Evolutionary conservation across 2,329 filamentous ascomycete genomes (phyloP).

Genomic region (Alternaria ethzedia): DNA sequence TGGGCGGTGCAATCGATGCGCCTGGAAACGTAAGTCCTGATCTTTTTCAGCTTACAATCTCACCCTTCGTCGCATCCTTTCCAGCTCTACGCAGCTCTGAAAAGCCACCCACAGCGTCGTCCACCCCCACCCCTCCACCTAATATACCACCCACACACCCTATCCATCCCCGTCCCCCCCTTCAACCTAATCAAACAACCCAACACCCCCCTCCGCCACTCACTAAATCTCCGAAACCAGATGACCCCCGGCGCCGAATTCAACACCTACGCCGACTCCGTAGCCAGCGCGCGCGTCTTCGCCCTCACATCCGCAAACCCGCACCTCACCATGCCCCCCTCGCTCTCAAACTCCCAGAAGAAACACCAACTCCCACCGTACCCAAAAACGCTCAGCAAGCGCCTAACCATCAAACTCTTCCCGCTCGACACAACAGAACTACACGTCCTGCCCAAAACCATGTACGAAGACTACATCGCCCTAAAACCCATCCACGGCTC

Average conservation of each 20-base stretch:
- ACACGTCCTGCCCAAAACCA: constrained; percentile 51
- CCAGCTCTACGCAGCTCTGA: constrained; percentile 20
- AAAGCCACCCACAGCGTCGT: neutral
- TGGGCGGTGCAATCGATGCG: constrained; percentile 85
- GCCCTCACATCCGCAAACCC: constrained; percentile 65
- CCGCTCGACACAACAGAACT: constrained; percentile 56
- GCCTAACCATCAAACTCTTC: constrained; percentile 56
- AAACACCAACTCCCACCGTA: constrained; percentile 46
- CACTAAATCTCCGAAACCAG: constrained; percentile 49
- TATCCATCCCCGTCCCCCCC: constrained; percentile 36
- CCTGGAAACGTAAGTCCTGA: constrained; percentile 70
- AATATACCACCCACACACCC: constrained; percentile 24
- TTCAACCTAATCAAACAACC: constrained; percentile 51
- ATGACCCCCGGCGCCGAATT: constrained; percentile 86
- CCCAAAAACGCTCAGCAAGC: constrained; percentile 49
- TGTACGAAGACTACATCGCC: constrained; percentile 42
- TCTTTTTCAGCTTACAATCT: neutral
- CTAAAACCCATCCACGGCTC: constrained; percentile 38
- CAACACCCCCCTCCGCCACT: constrained; percentile 37
- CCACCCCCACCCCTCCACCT: constrained; percentile 28
- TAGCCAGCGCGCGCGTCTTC: constrained; percentile 57
- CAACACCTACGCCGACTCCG: constrained; percentile 85
- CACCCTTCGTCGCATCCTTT: neutral
- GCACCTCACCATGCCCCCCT: constrained; percentile 77
- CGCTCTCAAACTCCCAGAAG: constrained; percentile 53